phyloP scores from a whole-genome alignment of 2,329 filamentous ascomycete genomes.

The Thelonectria olida region DNA sequence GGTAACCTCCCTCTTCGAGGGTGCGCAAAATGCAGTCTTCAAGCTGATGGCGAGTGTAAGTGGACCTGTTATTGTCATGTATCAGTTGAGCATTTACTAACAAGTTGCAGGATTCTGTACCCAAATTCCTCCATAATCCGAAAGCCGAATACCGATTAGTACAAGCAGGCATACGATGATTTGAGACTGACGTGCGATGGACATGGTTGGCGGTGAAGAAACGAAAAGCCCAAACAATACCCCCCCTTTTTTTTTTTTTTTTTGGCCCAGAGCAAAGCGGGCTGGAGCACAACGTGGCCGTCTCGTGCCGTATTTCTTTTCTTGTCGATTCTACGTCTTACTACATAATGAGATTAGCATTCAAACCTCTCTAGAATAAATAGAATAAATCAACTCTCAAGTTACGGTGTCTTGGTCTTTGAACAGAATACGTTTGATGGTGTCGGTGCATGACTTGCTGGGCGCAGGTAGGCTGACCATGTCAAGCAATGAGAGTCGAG shows the following conservation, averaged over 20 bases:
- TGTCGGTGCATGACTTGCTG: no score
- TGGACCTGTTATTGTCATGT: slow-evolving; percentile 39
- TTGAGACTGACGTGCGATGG: background rate
- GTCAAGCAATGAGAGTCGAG: no score
- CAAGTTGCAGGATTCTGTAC: slow-evolving; percentile 69
- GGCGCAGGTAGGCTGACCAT: no score
- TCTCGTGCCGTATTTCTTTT: background rate
- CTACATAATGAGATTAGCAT: background rate
- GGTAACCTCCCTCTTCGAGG: slow-evolving; percentile 88
- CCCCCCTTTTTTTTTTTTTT: background rate
- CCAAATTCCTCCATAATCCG: slow-evolving; percentile 75
- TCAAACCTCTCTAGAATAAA: background rate
- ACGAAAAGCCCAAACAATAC: background rate
- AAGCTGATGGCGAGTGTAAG: slow-evolving; percentile 98
- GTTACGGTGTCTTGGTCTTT: no score
- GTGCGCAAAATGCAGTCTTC: slow-evolving; percentile 94
- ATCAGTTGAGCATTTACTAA: slow-evolving; percentile 32
- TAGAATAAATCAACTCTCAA: background rate
- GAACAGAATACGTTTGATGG: no score
- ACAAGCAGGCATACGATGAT: slow-evolving; percentile 8
- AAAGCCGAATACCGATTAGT: slow-evolving; percentile 7
- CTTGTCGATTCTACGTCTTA: background rate
- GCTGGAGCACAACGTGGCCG: background rate
- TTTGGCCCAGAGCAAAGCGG: background rate
- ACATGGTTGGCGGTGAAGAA: background rate